Evolutionary conservation across 2,329 filamentous ascomycete species (phyloP).

Genomic region (Fusarium sp.): DNA sequence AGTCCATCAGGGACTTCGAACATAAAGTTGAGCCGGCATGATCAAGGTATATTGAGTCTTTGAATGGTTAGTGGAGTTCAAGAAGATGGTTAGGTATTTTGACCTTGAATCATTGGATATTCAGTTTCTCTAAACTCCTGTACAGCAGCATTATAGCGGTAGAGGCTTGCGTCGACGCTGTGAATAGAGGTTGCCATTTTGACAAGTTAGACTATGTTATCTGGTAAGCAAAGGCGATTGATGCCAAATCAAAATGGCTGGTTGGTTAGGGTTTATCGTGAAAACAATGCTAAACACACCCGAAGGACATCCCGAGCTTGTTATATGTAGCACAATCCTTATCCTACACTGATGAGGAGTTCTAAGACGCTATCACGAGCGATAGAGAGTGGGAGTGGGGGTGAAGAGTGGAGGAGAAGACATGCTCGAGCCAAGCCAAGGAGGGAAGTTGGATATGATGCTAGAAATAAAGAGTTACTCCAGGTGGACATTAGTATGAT

Average conservation of each 20-base stretch:
- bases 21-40: conserved; percentile 94
- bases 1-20: conserved; percentile 83
- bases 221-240: neutral
- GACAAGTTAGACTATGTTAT: neutral
- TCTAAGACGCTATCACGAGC: conserved; percentile 28
- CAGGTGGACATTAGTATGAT: neutral
- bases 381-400: conserved; percentile 31
- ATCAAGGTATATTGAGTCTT: conserved; percentile 86
- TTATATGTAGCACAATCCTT: conserved; percentile 26
- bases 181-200: conserved; percentile 16
- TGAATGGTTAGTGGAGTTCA: conserved; percentile 4
- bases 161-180: conserved; percentile 12
- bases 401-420: conserved; percentile 24
- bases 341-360: conserved; percentile 30
- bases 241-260: neutral
- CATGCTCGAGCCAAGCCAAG: conserved; percentile 28
- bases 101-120: conserved; percentile 79
- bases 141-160: conserved; percentile 69
- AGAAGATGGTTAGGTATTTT: conserved; percentile 5
- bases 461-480: neutral
- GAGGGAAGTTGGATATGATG: conserved; percentile 24
- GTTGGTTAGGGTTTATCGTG: neutral
- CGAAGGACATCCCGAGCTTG: conserved; percentile 1
- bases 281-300: neutral
- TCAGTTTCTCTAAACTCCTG: conserved; percentile 71